Percentiles rank a stretch among this genome's conserved stretches.
phyloP scores from a whole-genome alignment of 2,329 filamentous ascomycete species.

The Alternaria arbusti region DNA sequence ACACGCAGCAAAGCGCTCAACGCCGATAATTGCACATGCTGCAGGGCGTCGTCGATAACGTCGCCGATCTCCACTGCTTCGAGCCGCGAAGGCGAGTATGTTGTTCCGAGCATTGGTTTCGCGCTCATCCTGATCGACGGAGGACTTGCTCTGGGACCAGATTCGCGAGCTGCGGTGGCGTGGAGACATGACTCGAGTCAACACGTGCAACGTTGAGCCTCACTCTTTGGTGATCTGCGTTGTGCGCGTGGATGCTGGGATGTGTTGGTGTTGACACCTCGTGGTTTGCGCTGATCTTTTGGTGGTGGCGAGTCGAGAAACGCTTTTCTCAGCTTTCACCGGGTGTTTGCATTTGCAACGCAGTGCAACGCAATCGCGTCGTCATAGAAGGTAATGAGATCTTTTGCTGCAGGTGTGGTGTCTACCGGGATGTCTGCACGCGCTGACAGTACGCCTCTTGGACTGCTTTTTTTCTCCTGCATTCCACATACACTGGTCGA shows the following conservation, averaged over 20 bases:
- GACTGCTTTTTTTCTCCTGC: neutral
- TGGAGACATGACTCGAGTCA: neutral
- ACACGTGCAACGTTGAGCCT: slow-evolving; percentile 11
- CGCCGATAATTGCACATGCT: neutral
- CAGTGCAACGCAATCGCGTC: neutral
- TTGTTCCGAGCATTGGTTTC: neutral
- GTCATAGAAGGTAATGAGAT: neutral
- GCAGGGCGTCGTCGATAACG: neutral
- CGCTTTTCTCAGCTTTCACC: neutral
- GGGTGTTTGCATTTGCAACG: neutral
- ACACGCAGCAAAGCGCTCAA: neutral
- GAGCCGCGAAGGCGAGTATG: neutral
- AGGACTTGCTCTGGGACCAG: neutral
- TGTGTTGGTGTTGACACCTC: neutral
- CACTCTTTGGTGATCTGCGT: slow-evolving; percentile 2
- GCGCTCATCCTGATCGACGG: neutral
- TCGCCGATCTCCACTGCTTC: neutral
- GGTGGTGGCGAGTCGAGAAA: neutral
- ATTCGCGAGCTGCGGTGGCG: neutral
- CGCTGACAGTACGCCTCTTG: neutral
- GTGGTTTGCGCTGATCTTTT: neutral
- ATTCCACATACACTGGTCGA: neutral
- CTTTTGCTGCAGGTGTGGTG: neutral
- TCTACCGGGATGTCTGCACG: neutral
- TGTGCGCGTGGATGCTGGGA: neutral